These are phyloP conservation scores for Ogataea neopini DNA, from an alignment of 805 yeast species.

Conservation along the genomic window DNA sequence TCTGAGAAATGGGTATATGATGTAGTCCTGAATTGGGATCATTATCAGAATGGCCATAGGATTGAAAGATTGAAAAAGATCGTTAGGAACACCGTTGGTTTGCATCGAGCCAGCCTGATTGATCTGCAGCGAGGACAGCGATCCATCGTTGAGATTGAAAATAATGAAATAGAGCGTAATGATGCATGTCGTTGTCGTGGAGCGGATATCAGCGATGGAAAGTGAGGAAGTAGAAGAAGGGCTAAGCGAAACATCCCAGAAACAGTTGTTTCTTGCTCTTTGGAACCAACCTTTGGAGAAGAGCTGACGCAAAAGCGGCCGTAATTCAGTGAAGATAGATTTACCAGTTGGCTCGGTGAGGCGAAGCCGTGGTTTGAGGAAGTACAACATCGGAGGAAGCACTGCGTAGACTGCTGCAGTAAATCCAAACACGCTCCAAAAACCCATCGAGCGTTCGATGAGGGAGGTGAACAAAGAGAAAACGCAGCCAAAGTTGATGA, in stretches of 20 bases:
- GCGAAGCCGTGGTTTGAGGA: conserved; percentile 37
- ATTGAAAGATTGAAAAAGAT: conserved; percentile 53
- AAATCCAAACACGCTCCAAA: conserved; percentile 50
- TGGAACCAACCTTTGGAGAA: conserved; percentile 42
- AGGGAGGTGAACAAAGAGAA: conserved; percentile 50
- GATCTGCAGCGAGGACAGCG: conserved; percentile 47
- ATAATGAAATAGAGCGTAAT: conserved; percentile 45
- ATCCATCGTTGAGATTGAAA: conserved; percentile 44
- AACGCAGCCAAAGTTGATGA: conserved; percentile 55
- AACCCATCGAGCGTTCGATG: conserved; percentile 49
- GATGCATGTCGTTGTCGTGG: conserved; percentile 45
- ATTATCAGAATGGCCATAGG: conserved; percentile 51
- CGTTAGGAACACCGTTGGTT: conserved; percentile 56
- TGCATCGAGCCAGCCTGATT: conserved; percentile 54
- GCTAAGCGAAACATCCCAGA: conserved; percentile 40
- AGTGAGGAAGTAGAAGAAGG: conserved; percentile 5
- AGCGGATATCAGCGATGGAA: conserved; percentile 43
- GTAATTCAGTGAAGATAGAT: conserved; percentile 43
- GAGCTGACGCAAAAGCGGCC: conserved; percentile 39
- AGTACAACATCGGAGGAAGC: conserved; percentile 46
- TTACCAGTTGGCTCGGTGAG: conserved; percentile 42
- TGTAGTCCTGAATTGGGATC: conserved; percentile 49
- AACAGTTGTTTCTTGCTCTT: conserved; percentile 38
- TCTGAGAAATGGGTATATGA: conserved; percentile 48
- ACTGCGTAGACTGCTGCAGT: conserved; percentile 54